Percentiles rank a stretch among this genome's conserved stretches.
phyloP scores from a whole-genome alignment of 805 yeast species.

The Wickerhamomyces tratensis region DNA sequence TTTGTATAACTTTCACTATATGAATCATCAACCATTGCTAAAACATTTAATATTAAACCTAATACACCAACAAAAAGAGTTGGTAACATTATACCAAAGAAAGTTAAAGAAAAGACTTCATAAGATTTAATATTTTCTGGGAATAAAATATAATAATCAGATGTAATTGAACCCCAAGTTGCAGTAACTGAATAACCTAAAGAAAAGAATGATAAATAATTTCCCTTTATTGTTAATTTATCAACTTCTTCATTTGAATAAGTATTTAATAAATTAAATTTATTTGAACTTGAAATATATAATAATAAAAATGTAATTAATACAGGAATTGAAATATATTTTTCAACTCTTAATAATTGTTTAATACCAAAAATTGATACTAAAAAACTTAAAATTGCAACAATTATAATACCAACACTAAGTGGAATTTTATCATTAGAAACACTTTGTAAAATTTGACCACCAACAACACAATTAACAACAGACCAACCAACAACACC shows the following conservation, averaged over 20 bases:
- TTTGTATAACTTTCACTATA: conserved; percentile 49
- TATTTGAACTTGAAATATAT: conserved; percentile 49
- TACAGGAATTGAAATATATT: conserved; percentile 60
- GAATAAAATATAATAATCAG: conserved; percentile 75
- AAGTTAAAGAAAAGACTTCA: conserved; percentile 50
- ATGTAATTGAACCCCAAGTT: conserved; percentile 84
- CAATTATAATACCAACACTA: conserved; percentile 66
- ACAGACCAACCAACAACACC: conserved; percentile 93
- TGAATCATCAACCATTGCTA: conserved; percentile 44
- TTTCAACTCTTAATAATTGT: conserved; percentile 59
- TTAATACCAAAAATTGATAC: conserved; percentile 76
- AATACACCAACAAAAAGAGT: conserved; percentile 67
- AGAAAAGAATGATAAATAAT: conserved; percentile 63
- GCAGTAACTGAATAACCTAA: conserved; percentile 70
- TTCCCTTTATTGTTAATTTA: conserved; percentile 43
- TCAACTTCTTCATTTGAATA: conserved; percentile 24
- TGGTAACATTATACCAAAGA: conserved; percentile 58
- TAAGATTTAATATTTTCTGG: conserved; percentile 59
- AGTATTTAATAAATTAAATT: conserved; percentile 24
- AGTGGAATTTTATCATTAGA: conserved; percentile 59
- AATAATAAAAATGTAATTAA: conserved; percentile 55
- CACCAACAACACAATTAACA: conserved; percentile 83
- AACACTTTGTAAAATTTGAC: conserved; percentile 64
- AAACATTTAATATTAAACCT: conserved; percentile 63
- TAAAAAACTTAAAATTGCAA: conserved; percentile 50